Evolutionary conservation across 2,329 filamentous ascomycete genomes (phyloP), one percentile per base, ranked within the genome.

Genomic region (Periconia sp.): DNA sequence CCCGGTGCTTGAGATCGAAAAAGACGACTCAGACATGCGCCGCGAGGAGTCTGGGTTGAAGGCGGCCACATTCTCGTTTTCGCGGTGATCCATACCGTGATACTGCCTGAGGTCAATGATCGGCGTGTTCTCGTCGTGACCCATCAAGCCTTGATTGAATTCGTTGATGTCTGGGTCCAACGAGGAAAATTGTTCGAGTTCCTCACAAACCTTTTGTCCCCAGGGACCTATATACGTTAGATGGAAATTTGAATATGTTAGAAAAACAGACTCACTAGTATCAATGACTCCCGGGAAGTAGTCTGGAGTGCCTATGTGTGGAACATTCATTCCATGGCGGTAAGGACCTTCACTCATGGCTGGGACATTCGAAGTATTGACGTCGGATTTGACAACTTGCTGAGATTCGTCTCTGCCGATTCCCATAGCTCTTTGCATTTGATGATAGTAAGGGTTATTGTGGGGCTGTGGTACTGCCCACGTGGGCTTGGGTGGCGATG

Each of bases 1-100:
- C 18, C 86, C 73, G 23, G 70, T 75, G 57, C 75, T 89, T 15
- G 88, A 90, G 75, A 90, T 82, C 40, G 87, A 88, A 65, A 89
- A 89, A 1, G 88, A 90, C 2, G 88, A 90, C 45, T 87, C 87
- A 18, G 88, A 90, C 78, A 89, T 82, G 56, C 86, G 82, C 54
- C 87, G 81, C 45, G 81, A 78, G 57, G 83, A 81, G 44, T 81
- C 72, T n/a, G 75, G 76, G 50, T 79, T 66, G 61, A 69, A 73
- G 13, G 56, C 61, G 17, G 64, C 56, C 52, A 65, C 55, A 41
- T 60, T 61, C 6, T 71, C 68, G 30, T 55, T 55, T n/a, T 74
- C 72, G 7, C 63, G 65, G 23, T 70, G 68, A 3, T 65, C 60
- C 54, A 69, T 66, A 13, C 62, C 59, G 33, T 68, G 58, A 49